phyloP scores from a whole-genome alignment of 2,329 filamentous ascomycete species.

The Periconia sp. region DNA sequence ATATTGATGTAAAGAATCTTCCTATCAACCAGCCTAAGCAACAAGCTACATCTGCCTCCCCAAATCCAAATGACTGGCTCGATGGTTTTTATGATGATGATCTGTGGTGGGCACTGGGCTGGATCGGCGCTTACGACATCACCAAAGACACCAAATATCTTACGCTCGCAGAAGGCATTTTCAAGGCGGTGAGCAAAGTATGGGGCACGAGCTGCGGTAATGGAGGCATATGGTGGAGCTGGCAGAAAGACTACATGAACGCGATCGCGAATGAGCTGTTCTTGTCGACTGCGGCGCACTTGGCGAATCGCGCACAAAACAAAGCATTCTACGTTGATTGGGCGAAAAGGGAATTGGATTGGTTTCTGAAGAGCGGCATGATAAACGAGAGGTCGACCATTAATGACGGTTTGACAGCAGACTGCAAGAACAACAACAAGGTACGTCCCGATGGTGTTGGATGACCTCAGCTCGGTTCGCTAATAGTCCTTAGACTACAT shows the following conservation, averaged over 20 bases:
- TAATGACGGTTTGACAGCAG: constrained; percentile 60
- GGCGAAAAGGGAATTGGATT: constrained; percentile 57
- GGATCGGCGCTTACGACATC: constrained; percentile 62
- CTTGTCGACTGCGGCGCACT: constrained; percentile 60
- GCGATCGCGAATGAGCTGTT: constrained; percentile 66
- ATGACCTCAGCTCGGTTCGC: neutral
- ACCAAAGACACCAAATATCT: constrained; percentile 55
- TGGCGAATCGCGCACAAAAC: constrained; percentile 58
- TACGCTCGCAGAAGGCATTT: constrained; percentile 56
- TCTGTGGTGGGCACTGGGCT: constrained; percentile 58
- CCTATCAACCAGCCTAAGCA: constrained; percentile 11
- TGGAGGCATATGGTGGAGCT: constrained; percentile 59
- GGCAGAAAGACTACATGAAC: constrained; percentile 53
- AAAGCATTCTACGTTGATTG: constrained; percentile 50
- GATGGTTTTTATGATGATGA: constrained; percentile 61
- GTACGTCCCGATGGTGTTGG: constrained; percentile 42
- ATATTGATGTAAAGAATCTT: constrained; percentile 16
- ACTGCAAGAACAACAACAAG: constrained; percentile 60
- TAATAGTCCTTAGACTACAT: constrained; percentile 39
- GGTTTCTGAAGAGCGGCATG: constrained; percentile 58
- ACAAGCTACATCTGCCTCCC: constrained; percentile 13
- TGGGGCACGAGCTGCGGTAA: constrained; percentile 51
- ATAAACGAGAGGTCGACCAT: constrained; percentile 56
- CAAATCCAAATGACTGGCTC: constrained; percentile 40
- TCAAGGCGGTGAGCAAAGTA: constrained; percentile 50